Evolutionary conservation across 1,139 yeast species (phyloP).

Genomic region (Nakaseomyces nivariensis): DNA sequence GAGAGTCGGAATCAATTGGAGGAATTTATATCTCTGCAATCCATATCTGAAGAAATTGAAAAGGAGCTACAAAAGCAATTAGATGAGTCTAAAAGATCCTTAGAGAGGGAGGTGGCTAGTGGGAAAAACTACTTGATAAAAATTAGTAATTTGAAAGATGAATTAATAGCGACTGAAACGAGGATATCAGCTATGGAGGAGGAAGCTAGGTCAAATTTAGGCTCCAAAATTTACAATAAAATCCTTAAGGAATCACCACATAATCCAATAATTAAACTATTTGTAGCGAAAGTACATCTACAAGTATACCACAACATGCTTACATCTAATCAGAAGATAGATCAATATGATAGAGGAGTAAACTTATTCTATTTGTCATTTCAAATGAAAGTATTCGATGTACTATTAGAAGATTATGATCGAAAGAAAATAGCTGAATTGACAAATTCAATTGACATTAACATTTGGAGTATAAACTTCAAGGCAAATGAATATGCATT

Average conservation of each 20-base stretch:
- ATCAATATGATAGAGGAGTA: too few species aligned
- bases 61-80: conserved; percentile 42
- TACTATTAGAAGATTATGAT: neutral
- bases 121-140: neutral
- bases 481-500: neutral
- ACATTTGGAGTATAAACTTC: neutral
- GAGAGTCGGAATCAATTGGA: neutral
- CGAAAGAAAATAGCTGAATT: neutral
- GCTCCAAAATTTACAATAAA: neutral
- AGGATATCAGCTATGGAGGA: neutral
- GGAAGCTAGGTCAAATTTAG: neutral
- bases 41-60: conserved; percentile 35
- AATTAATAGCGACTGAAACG: neutral
- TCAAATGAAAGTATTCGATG: neutral
- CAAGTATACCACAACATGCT: neutral
- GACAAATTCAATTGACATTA: neutral
- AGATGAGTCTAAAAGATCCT: conserved; percentile 25
- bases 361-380: neutral
- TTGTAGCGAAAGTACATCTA: neutral
- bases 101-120: neutral
- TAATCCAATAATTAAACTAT: neutral
- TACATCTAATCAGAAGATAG: too few species aligned
- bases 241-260: neutral
- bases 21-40: neutral
- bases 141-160: conserved; percentile 5